These are phyloP conservation scores for Didymella arachidicola DNA, from an alignment of 2,329 filamentous ascomycete genomes.

Conservation along the genomic window DNA sequence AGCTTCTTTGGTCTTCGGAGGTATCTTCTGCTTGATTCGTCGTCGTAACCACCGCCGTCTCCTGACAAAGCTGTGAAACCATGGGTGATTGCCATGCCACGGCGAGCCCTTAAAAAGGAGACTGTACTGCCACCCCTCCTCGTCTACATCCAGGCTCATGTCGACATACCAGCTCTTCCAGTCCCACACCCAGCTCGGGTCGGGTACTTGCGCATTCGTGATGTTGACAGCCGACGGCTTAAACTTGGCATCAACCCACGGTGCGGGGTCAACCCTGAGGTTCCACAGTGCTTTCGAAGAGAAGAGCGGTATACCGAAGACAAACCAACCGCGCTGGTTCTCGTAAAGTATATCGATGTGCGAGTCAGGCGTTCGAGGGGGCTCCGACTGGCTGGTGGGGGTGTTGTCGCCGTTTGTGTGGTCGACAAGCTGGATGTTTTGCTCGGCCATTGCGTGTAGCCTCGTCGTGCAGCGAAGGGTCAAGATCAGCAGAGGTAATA, in stretches of 20 bases:
- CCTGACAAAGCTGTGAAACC: conserved; percentile 96
- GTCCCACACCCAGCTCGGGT: conserved; percentile 93
- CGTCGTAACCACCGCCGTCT: conserved; percentile 87
- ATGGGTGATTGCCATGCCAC: conserved; percentile 88
- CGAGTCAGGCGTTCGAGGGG: conserved; percentile 33
- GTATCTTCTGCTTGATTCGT: conserved; percentile 69
- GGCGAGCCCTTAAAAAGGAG: conserved; percentile 73
- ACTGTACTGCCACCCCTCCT: conserved; percentile 96
- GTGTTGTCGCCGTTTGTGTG: conserved; percentile 52
- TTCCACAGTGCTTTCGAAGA: conserved; percentile 76
- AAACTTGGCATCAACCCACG: conserved; percentile 77
- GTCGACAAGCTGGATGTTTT: conserved; percentile 75
- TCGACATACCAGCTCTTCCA: conserved; percentile 76
- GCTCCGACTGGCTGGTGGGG: conserved; percentile 31
- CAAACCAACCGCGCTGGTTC: conserved; percentile 89
- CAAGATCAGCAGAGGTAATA: conserved; percentile 18
- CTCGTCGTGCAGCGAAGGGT: background rate
- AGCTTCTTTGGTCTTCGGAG: conserved; percentile 44
- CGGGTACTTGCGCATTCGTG: conserved; percentile 87
- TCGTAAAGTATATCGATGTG: conserved; percentile 87
- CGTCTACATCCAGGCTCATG: conserved; percentile 83
- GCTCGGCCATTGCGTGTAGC: conserved; percentile 53
- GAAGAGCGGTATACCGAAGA: conserved; percentile 91
- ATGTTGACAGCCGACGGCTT: conserved; percentile 72
- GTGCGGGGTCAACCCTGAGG: conserved; percentile 81